A percentile compares a stretch with the other conserved stretches of the same genome.
These are phyloP conservation scores for Parvularia atlantis DNA, from an alignment of 78 protist genomes.

Conservation along the genomic window DNA sequence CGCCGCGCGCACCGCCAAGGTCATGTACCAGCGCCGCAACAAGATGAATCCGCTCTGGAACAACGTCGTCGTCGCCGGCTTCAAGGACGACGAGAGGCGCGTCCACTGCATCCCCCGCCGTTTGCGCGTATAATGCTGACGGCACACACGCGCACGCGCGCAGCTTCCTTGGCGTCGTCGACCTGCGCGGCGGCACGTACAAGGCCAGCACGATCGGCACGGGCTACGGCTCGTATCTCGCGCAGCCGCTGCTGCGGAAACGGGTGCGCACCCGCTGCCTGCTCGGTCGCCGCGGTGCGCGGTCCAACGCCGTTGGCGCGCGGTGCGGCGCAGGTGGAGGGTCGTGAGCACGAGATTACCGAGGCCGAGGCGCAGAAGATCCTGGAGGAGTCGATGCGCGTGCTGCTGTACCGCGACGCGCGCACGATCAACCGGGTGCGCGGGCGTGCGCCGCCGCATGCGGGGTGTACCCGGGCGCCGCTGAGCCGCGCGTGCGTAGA, in stretches of 20 bases:
- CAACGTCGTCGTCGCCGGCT: conserved; percentile 60
- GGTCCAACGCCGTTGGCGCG: too few species aligned
- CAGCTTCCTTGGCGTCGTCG: conserved; percentile 24
- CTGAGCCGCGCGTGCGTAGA: too few species aligned
- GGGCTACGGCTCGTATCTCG: conserved; percentile 87
- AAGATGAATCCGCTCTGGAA: conserved; percentile 74
- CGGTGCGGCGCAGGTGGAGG: too few species aligned
- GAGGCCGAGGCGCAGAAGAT: conserved; percentile 52
- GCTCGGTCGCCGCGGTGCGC: too few species aligned
- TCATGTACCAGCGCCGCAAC: conserved; percentile 67
- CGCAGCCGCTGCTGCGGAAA: conserved; percentile 59
- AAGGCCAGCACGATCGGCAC: conserved; percentile 30
- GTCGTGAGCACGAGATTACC: background rate
- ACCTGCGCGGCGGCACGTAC: conserved; percentile 25
- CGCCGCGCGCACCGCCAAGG: too few species aligned
- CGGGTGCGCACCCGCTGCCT: background rate
- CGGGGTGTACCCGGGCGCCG: too few species aligned
- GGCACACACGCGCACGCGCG: too few species aligned
- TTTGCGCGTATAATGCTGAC: too few species aligned
- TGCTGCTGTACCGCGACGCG: conserved; percentile 82
- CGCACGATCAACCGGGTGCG: conserved; percentile 57
- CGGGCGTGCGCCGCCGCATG: too few species aligned
- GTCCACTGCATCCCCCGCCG: background rate
- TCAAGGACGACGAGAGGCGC: conserved; percentile 42
- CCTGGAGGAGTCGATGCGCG: conserved; percentile 58